Evolutionary conservation across 2,329 filamentous ascomycete species (phyloP), one percentile per base, ranked within the genome.

Genomic region (Xylariaceae sp.): DNA sequence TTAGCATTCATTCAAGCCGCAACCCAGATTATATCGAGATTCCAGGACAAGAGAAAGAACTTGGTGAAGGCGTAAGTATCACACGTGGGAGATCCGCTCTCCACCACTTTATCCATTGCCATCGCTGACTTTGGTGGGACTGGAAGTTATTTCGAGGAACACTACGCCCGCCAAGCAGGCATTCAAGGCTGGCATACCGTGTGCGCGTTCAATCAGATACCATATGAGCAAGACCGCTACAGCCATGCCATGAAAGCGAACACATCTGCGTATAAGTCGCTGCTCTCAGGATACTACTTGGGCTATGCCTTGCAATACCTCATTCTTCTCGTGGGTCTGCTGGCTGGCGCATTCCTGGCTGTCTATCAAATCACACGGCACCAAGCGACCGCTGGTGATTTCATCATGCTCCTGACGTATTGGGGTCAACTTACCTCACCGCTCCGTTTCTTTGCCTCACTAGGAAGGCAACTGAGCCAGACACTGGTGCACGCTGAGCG

Each of bases 351-450:
- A 2, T 73, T 75, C 45, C 46, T 77, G 25, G 72, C 72, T 2
- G 70, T 77, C 1, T 82, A 77, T 52, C 79, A 83, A 42, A 78
- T 87, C 34, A 77, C 70, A 2, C 68, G 66, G n/a, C 70, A 69
- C 2, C 58, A 70, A 33, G 70, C 74, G 4, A 73, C 72, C 5
- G 64, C 81, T 9, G 81, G 81, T 35, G 70, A 81, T 43, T 85
- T 87, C 45, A 76, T 83, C 35, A 75, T 79, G 58, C 64, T 87
- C 12, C 60, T 86, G 39, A 80, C 79, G 33, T 87, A 86, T 55
- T 84, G 84, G 80, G 71, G 72, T 13, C 81, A 86, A 49, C 65
- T 87, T 23, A 80, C 81, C 28, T 70, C 73, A 2, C 82, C 82
- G 2, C 66, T 87, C 33, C 78, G 78, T 44, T 85, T 83, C 56